Percentiles rank a stretch among this genome's conserved stretches.
phyloP scores from a whole-genome alignment of 106 monocot genomes.

The Apostasia ramifera region DNA sequence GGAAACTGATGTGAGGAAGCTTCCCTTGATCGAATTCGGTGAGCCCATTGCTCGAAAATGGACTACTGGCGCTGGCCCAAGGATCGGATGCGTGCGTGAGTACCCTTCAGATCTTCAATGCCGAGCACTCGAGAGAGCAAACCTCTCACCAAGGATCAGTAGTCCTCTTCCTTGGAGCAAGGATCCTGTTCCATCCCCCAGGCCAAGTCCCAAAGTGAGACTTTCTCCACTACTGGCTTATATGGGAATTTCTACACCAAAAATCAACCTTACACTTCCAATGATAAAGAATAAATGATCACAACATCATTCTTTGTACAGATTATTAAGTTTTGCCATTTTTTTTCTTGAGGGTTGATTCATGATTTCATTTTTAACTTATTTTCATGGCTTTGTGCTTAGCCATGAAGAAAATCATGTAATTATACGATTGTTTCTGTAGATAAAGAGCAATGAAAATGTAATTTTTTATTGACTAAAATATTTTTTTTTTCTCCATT shows the following conservation, averaged over 20 bases:
- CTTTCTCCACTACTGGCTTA: conserved; percentile 60
- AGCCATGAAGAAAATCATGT: no score
- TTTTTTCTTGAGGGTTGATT: no score
- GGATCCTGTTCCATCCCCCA: conserved; percentile 77
- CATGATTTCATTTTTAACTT: no score
- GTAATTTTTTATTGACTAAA: no score
- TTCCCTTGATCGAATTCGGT: neutral
- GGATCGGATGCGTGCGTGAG: conserved; percentile 75
- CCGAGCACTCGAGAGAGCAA: conserved; percentile 84
- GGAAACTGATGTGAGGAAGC: neutral
- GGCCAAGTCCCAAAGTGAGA: conserved; percentile 58
- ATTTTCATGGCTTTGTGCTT: no score
- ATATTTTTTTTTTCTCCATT: no score
- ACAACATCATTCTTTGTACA: no score
- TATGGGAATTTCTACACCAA: conserved; percentile 40
- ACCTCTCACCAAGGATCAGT: conserved; percentile 48
- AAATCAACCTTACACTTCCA: conserved; percentile 41
- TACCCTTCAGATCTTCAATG: conserved; percentile 69
- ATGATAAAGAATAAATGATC: conserved; percentile 18
- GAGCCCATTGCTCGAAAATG: conserved; percentile 44
- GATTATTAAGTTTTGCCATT: no score
- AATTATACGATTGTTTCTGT: no score
- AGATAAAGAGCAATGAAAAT: no score
- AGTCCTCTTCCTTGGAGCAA: conserved; percentile 18
- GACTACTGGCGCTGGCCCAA: conserved; percentile 63